These are phyloP conservation scores for Suillus subluteus DNA, from an alignment of 768 basidiomycete species.

Conservation along the genomic window DNA sequence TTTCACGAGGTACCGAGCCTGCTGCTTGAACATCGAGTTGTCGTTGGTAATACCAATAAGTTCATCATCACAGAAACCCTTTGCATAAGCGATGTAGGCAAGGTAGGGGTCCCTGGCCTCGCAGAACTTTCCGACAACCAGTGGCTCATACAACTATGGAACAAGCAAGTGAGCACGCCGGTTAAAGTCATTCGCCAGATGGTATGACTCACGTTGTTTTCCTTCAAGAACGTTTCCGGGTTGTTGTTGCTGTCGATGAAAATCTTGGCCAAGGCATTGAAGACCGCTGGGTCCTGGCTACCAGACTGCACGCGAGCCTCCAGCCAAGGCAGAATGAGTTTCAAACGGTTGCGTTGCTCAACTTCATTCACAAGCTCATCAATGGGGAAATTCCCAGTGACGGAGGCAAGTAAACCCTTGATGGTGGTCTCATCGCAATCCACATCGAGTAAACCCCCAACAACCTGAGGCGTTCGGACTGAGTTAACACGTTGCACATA, in stretches of 20 bases:
- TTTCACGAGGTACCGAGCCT: slow-evolving; percentile 96
- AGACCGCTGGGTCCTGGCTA: slow-evolving; percentile 90
- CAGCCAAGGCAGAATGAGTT: slow-evolving; percentile 97
- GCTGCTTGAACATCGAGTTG: slow-evolving; percentile 99
- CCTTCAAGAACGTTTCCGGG: slow-evolving; percentile 96
- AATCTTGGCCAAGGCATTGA: slow-evolving; percentile 98
- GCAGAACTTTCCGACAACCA: slow-evolving; percentile 98
- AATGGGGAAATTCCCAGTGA: slow-evolving; percentile 96
- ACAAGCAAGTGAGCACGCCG: slow-evolving; percentile 12
- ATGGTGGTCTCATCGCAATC: slow-evolving; percentile 97
- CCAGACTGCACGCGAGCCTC: slow-evolving; percentile 93
- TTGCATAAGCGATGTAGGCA: slow-evolving; percentile 98
- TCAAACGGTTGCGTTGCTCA: slow-evolving; percentile 93
- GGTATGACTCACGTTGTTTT: slow-evolving; percentile 81
- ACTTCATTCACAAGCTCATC: slow-evolving; percentile 98
- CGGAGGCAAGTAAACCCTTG: slow-evolving; percentile 91
- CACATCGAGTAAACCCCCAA: slow-evolving; percentile 95
- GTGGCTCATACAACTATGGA: slow-evolving; percentile 87
- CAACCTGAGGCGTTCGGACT: slow-evolving; percentile 93
- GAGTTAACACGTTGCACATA: slow-evolving; percentile 99
- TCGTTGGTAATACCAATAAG: slow-evolving; percentile 96
- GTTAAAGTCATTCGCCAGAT: neutral
- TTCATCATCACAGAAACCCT: slow-evolving; percentile 98
- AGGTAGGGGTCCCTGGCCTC: slow-evolving; percentile 98
- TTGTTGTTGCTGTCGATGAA: slow-evolving; percentile 99